Evolutionary conservation across 1,284 basidiomycete species (phyloP).

Genomic region (Malassezia slooffiae): DNA sequence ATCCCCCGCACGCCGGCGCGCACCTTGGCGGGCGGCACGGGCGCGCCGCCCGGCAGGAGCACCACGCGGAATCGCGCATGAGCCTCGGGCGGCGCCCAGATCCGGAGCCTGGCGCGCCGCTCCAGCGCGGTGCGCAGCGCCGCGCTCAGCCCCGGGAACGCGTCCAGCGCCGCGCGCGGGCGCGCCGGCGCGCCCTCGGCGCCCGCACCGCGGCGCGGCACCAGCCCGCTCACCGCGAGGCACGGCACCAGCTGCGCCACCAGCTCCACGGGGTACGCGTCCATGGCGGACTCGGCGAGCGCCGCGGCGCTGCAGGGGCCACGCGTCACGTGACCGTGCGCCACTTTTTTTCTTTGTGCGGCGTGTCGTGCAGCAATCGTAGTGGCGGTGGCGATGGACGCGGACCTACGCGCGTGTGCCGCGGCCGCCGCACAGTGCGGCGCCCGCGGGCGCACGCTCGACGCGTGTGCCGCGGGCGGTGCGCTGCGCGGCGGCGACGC

Average conservation of each 20-base stretch:
- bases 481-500: neutral
- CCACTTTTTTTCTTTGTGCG: neutral
- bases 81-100: conserved; percentile 2
- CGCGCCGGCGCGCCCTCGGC: neutral
- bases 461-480: conserved; percentile 1
- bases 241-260: conserved; percentile 17
- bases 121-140: conserved; percentile 1
- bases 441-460: neutral
- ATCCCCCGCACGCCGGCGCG: neutral
- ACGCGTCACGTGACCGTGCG: neutral
- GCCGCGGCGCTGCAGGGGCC: neutral
- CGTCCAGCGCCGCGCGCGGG: neutral
- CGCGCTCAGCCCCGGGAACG: conserved; percentile 1
- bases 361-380: too few relatives aligned
- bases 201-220: neutral
- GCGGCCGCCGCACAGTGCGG: neutral
- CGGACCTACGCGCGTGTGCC: conserved; percentile 9
- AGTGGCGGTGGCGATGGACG: neutral
- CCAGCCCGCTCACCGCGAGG: conserved; percentile 16
- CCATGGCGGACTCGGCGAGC: conserved; percentile 3
- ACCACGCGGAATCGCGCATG: neutral
- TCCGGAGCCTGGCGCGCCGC: neutral
- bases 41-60: neutral
- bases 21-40: conserved; percentile 1
- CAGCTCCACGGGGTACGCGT: conserved; percentile 20